phyloP scores from a whole-genome alignment of 1,284 basidiomycete species.

The Cryptococcus sp. region DNA sequence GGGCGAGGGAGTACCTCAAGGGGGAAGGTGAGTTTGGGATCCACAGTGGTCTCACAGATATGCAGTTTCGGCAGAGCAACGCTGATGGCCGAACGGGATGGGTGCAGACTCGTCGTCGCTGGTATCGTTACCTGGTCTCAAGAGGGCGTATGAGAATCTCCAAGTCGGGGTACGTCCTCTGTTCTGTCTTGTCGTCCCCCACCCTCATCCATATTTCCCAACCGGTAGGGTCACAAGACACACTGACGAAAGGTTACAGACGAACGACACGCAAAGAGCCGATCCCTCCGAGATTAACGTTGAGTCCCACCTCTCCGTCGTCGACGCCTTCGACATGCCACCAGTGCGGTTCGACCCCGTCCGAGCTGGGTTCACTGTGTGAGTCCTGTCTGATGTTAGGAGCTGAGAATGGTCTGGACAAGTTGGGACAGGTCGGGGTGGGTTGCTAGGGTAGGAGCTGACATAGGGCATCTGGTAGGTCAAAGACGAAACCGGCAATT shows the following conservation, averaged over 20 bases:
- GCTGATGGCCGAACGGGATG: too few relatives aligned
- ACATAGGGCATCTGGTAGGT: constrained; percentile 39
- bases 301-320: constrained; percentile 75
- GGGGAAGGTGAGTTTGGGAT: constrained; percentile 86
- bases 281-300: constrained; percentile 68
- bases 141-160: constrained; percentile 75
- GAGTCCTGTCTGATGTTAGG: constrained; percentile 3
- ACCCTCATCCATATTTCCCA: constrained; percentile 8
- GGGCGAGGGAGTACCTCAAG: constrained; percentile 85
- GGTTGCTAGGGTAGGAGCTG: not conserved
- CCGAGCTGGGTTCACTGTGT: constrained; percentile 49
- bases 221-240: too few relatives aligned
- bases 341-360: constrained; percentile 82
- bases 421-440: too few relatives aligned
- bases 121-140: constrained; percentile 56
- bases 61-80: too few relatives aligned
- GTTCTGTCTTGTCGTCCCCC: not conserved
- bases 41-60: too few relatives aligned
- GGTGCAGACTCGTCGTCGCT: constrained; percentile 33
- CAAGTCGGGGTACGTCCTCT: constrained; percentile 60
- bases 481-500: constrained; percentile 57
- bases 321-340: constrained; percentile 94
- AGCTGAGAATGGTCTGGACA: not conserved
- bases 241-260: constrained; percentile 41
- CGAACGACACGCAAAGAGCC: constrained; percentile 51